A percentile compares a stretch with the other conserved stretches of the same genome.
Evolutionary conservation across 768 basidiomycete genomes (phyloP).

Genomic region (Leccinellum rugosiceps): DNA sequence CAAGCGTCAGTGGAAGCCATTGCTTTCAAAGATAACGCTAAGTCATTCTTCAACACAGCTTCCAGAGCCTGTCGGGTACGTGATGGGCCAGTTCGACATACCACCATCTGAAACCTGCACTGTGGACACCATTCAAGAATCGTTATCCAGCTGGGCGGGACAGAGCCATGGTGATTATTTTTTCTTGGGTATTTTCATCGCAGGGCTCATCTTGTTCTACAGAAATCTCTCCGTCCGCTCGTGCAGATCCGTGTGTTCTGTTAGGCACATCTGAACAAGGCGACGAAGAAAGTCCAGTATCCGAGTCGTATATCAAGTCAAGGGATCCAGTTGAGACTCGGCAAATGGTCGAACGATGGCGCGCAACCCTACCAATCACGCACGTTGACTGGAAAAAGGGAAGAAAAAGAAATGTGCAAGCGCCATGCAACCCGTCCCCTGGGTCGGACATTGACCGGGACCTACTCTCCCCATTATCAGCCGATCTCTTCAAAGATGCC

Average conservation of each 20-base stretch:
- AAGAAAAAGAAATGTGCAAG: slow-evolving; percentile 7
- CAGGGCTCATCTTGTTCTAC: not conserved
- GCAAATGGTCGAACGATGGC: slow-evolving; percentile 32
- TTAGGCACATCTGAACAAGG: slow-evolving; percentile 23
- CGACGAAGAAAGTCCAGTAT: slow-evolving; percentile 4
- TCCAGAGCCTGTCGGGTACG: slow-evolving; percentile 31
- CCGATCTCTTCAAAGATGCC: slow-evolving; percentile 24
- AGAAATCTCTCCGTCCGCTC: slow-evolving; percentile 28
- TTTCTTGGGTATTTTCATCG: not conserved
- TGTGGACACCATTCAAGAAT: slow-evolving; percentile 20
- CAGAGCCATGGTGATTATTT: slow-evolving; percentile 26
- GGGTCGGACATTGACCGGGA: slow-evolving; percentile 7
- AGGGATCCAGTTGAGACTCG: slow-evolving; percentile 23
- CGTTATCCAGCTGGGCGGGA: slow-evolving; percentile 31
- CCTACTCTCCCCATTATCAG: slow-evolving; percentile 17
- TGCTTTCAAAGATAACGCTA: not conserved
- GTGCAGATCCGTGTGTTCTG: slow-evolving; percentile 6
- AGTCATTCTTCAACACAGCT: slow-evolving; percentile 13
- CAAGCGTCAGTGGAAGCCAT: slow-evolving; percentile 17
- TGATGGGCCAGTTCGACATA: slow-evolving; percentile 27
- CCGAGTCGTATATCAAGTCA: slow-evolving; percentile 20
- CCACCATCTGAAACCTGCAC: slow-evolving; percentile 21
- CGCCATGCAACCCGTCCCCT: not conserved
- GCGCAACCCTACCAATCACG: slow-evolving; percentile 23
- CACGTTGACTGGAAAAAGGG: slow-evolving; percentile 10